Conservation (phyloP, 2,329 filamentous ascomycete species). For the Trichoderma semiorbis region DNA sequence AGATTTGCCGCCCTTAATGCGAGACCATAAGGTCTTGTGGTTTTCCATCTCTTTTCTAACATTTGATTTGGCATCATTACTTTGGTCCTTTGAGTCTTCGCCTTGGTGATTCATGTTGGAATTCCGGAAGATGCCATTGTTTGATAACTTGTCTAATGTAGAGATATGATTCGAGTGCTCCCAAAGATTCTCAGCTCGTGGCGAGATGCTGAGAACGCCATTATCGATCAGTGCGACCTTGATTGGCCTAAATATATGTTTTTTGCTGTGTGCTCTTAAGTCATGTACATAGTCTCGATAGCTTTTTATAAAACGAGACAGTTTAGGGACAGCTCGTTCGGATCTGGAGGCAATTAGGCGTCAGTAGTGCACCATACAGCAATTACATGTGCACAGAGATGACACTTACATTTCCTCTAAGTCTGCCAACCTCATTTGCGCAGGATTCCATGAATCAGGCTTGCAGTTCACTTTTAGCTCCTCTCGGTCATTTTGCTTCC, state of each 20-base stretch:
- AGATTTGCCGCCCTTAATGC: not conserved
- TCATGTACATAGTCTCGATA: not conserved
- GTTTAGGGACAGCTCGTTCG: not conserved
- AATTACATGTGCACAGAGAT: not conserved
- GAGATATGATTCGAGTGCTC: not conserved
- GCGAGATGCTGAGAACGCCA: not conserved
- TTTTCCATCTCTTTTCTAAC: not conserved
- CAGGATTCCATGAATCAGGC: not conserved
- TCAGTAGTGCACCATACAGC: not conserved
- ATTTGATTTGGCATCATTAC: not conserved
- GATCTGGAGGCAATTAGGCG: not conserved
- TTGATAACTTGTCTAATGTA: not conserved
- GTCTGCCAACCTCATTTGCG: not conserved
- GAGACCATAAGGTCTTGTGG: not conserved
- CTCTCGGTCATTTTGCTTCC: not conserved
- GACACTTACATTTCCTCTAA: not conserved
- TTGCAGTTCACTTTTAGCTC: not conserved
- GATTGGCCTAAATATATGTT: not conserved
- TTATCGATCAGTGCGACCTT: not conserved
- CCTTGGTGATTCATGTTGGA: not conserved
- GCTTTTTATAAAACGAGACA: not conserved
- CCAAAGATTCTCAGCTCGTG: not conserved
- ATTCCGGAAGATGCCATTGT: not conserved
- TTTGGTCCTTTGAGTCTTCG: not conserved
- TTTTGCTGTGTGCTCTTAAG: not conserved